A percentile compares a stretch with the other conserved stretches of the same genome.
These are phyloP conservation scores for Cladobotryum mycophilum DNA, from an alignment of 2,329 filamentous ascomycete genomes.

Conservation along the genomic window DNA sequence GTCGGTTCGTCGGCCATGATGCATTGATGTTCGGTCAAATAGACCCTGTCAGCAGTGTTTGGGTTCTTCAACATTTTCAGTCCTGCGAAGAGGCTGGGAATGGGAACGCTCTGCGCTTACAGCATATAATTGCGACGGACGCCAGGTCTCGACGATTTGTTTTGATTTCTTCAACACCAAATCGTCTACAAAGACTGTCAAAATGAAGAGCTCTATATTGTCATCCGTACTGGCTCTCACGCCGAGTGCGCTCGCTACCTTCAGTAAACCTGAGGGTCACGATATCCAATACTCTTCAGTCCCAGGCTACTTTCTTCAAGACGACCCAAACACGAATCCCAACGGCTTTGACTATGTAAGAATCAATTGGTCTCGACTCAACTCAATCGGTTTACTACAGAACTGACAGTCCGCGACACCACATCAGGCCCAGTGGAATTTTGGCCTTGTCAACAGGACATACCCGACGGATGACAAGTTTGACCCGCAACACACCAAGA, in stretches of 20 bases:
- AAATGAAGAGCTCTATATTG: conserved; percentile 28
- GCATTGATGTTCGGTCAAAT: not conserved
- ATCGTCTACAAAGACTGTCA: conserved; percentile 4
- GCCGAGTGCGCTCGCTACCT: conserved; percentile 22
- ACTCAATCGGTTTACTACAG: not conserved
- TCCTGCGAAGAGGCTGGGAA: too few relatives aligned
- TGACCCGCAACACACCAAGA: conserved; percentile 35
- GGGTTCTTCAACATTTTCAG: too few relatives aligned
- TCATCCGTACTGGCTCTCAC: conserved; percentile 24
- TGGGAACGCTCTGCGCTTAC: too few relatives aligned
- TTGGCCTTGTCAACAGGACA: conserved; percentile 57
- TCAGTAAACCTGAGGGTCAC: conserved; percentile 26
- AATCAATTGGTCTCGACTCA: not conserved
- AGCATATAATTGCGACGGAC: not conserved
- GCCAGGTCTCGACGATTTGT: not conserved
- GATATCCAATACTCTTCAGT: conserved; percentile 56
- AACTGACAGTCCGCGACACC: not conserved
- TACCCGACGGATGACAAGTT: conserved; percentile 49
- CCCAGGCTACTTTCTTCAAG: conserved; percentile 58
- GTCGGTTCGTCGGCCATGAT: not conserved
- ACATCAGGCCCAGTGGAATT: conserved; percentile 51
- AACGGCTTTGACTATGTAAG: conserved; percentile 58
- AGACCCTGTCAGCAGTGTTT: too few relatives aligned
- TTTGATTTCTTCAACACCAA: not conserved
- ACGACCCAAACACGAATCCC: conserved; percentile 49